Evolutionary conservation across 2,329 filamentous ascomycete genomes (phyloP), one percentile per base, ranked within the genome.

Genomic region (Ophiostoma australiae): DNA sequence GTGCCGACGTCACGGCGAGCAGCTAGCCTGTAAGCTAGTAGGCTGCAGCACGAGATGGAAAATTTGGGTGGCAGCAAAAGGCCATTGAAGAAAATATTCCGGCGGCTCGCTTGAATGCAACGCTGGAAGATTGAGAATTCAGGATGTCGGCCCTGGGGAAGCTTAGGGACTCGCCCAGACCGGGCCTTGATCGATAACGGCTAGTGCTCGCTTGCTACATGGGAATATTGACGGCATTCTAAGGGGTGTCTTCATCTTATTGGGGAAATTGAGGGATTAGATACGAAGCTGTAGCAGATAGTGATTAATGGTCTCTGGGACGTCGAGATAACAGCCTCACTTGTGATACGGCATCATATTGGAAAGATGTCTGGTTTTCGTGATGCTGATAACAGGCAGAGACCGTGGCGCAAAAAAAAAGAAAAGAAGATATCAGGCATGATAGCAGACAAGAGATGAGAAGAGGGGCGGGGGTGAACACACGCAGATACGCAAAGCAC

Each of bases 241-340:
- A 17, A 8, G 44, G 44, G 44, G 6, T 15, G 6, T 48, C 17
- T 48, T 48, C 27, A 17, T 48, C 44, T 17, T 48, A 48, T 48
- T 48, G 44, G 44, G n/a, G 44, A 48, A n/a, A 48, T 48, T 58
- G 52, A 58, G 52, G 52, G 52, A 58, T 27, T 58, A 58, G n/a
- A 58, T 27, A 55, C 48, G 10, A 23, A 13, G 48, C 8, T 23
- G 1, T 44, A 44, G 41, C 37, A 55, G 48, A 55, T 58, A 15
- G 52, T 58, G 52, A 58, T 58, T 58, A 27, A 31, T 11, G 23
- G 52, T 58, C 15, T 58, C 23, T 58, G 4, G n/a, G 10, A 58
- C 23, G 10, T 48, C 44, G 20, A 48, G 44, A 48, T 48, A 48
- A n/a, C 44, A 48, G 44, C 44, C 44, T 48, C 44, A 48, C 44